Conservation (phyloP, 306 rosid species). For the Ammopiptanthus mongolicus region DNA sequence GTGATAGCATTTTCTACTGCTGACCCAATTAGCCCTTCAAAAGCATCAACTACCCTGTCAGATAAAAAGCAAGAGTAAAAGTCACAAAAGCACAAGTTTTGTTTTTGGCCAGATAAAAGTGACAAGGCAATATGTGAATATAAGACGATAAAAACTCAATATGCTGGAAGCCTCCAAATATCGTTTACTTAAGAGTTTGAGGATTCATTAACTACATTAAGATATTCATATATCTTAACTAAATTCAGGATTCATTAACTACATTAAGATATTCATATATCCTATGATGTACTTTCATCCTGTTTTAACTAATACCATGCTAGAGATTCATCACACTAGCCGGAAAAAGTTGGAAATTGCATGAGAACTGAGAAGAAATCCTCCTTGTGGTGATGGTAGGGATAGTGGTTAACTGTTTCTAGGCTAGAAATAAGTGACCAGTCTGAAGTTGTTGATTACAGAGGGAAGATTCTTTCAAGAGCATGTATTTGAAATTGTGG, state of each 20-base stretch:
- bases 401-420: background rate
- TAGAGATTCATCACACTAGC: background rate
- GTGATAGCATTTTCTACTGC: slow-evolving; percentile 63
- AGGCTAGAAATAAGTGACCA: background rate
- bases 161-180: background rate
- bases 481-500: background rate
- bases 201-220: background rate
- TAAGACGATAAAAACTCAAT: background rate
- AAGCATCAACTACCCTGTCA: slow-evolving; percentile 76
- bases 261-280: too few relatives aligned
- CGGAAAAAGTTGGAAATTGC: background rate
- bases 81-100: slow-evolving; percentile 7
- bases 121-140: background rate
- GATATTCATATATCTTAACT: too few relatives aligned
- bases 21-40: slow-evolving; percentile 69
- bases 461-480: background rate
- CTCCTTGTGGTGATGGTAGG: background rate
- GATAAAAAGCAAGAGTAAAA: slow-evolving; percentile 24
- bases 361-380: background rate
- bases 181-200: background rate
- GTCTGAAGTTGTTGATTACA: background rate
- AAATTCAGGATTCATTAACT: background rate
- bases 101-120: slow-evolving; percentile 5
- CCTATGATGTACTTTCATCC: background rate
- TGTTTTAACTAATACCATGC: background rate